Evolutionary conservation across 371 early-diverging fungal genomes (phyloP).

Genomic region (Circinella umbellata): DNA sequence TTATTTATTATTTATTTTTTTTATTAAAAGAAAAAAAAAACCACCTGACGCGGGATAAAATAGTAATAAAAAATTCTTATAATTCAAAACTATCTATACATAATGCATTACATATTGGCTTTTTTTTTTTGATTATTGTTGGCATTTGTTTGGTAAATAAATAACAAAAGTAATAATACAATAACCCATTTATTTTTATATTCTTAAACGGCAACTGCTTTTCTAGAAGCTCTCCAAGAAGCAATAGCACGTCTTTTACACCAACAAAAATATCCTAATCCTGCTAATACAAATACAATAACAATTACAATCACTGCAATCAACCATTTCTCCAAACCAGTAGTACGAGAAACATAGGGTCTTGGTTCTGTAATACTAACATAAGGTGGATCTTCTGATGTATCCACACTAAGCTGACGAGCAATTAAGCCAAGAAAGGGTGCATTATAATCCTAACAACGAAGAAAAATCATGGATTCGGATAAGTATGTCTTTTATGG

Average conservation of each 20-base stretch:
- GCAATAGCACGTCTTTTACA: conserved; percentile 10
- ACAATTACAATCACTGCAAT: conserved; percentile 57
- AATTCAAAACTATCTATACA: background rate
- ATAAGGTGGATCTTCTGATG: conserved; percentile 55
- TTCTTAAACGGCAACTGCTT: background rate
- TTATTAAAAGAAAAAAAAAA: conserved; percentile 3
- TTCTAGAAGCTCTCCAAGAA: background rate
- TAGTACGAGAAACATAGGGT: conserved; percentile 28
- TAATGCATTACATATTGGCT: too few species aligned
- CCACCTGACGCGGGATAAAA: background rate
- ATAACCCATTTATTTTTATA: background rate
- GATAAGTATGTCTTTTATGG: too few species aligned
- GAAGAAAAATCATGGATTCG: background rate
- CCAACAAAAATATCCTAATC: conserved; percentile 17
- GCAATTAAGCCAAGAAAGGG: conserved; percentile 66
- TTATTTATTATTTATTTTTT: background rate
- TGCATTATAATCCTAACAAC: conserved; percentile 60
- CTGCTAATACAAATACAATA: conserved; percentile 25
- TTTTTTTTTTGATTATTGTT: too few species aligned
- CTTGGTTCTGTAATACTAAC: conserved; percentile 47
- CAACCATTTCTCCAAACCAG: conserved; percentile 39
- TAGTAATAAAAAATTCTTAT: background rate
- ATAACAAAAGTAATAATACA: background rate
- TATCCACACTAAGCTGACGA: conserved; percentile 53
- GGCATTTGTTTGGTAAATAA: too few species aligned